These are phyloP conservation scores for Chaetomiaceae sp. DNA, from an alignment of 2,329 filamentous ascomycete genomes.

Conservation along the genomic window DNA sequence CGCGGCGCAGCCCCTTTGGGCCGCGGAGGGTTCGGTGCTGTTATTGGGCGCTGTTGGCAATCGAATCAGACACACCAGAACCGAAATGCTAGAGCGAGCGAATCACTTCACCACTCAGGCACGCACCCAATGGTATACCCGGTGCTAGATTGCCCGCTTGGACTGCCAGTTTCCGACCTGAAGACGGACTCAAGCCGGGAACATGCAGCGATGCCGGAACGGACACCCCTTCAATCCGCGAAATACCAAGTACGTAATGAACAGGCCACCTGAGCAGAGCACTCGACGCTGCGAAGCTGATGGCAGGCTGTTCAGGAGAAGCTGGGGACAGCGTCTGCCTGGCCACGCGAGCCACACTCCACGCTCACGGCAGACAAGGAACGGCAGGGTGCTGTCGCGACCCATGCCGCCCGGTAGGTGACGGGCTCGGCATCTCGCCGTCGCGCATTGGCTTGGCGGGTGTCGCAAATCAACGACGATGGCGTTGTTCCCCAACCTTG, in stretches of 20 bases:
- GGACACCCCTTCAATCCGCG: too few relatives aligned
- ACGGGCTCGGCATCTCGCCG: background rate
- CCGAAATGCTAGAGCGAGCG: background rate
- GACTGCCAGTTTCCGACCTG: too few relatives aligned
- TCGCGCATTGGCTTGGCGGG: too few relatives aligned
- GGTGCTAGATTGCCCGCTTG: too few relatives aligned
- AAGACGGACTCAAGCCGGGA: too few relatives aligned
- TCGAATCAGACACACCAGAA: slow-evolving; percentile 3
- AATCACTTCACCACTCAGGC: slow-evolving; percentile 3
- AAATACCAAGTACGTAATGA: too few relatives aligned
- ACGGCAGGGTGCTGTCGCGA: background rate
- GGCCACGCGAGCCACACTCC: too few relatives aligned
- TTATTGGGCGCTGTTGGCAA: background rate
- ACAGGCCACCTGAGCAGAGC: too few relatives aligned
- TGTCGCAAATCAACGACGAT: slow-evolving; percentile 1
- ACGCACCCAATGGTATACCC: background rate
- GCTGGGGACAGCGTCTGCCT: too few relatives aligned
- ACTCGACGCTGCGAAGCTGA: background rate
- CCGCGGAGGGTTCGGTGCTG: background rate
- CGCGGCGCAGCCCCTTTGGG: slow-evolving; percentile 13
- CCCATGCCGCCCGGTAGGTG: background rate
- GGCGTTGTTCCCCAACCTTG: background rate
- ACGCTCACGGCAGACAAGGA: too few relatives aligned
- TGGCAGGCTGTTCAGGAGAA: too few relatives aligned
- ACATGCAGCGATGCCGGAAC: too few relatives aligned